Base-by-base conservation (phyloP, 176 grass and related monocot genomes). In the Hsuehochloa calcarea region DNA sequence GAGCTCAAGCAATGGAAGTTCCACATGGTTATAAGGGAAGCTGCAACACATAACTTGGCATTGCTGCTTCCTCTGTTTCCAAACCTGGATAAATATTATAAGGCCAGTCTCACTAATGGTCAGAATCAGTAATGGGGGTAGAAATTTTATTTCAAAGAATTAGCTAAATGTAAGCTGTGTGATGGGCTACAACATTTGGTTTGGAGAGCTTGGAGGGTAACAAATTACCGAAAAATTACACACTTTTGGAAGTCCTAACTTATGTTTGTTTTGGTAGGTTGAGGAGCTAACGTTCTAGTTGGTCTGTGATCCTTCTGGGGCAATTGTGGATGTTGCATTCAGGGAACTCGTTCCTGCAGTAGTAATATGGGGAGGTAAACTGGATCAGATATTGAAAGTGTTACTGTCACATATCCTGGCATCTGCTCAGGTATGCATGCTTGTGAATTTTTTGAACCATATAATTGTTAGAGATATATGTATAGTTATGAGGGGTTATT, bases 231-330 rank as follows among this genome's bases (percentile, higher is more conserved):
- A 80, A 72, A 82, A 47, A 82, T 73, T 74, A 80, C 70, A 79
- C 45, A 56, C 39, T 43, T 68, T 88, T 71, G 37, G 65, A 84
- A 79, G 72, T 78, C 68, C 40, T 73, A 90, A 43, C n/a, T 85
- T 68, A 66, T 76, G n/a, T 46, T 75, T 87, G 31, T 82, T 82
- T 46, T 46, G 41, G 68, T 91, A 98, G 93, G 96, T 98, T 81
- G 93, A 98, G 85, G 96, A 98, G 45, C 85, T 98, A 81, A n/a
- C n/a, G n/a, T n/a, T n/a, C 84, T 93, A 98, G 64, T 91, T 98
- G 73, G 91, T 85, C 54, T 93, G 93, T 74, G 96, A 98, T 80
- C 96, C 93, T 82, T 98, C 96, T 49, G 89, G 91, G 68, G 83
- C 66, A 13, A 93, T 98, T 58, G 96, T 98, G 58, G 93, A 98